Conservation (phyloP, 345 rosid genomes). For the Schrenkiella parvula region DNA sequence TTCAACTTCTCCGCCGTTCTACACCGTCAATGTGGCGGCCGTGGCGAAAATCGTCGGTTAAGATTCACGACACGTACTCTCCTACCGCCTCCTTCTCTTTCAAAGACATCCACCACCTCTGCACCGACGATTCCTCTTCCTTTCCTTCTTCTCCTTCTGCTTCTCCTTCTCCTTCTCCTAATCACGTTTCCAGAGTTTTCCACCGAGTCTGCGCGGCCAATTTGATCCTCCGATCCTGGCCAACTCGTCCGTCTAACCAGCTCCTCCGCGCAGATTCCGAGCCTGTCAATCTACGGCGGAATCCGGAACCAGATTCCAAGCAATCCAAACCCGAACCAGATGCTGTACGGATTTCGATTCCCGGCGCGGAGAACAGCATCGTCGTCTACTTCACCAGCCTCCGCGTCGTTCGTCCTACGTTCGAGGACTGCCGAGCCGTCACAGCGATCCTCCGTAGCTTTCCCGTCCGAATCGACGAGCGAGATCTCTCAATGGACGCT, state of each 20-base stretch:
- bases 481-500: conserved; percentile 85
- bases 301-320: conserved; percentile 10
- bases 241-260: conserved; percentile 22
- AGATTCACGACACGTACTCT: conserved; percentile 38
- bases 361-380: conserved; percentile 54
- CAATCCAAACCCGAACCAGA: conserved; percentile 25
- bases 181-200: conserved; percentile 40
- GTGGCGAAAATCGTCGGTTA: conserved; percentile 61
- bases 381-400: conserved; percentile 84
- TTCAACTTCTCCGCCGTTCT: conserved; percentile 9
- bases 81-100: conserved; percentile 52
- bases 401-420: conserved; percentile 74
- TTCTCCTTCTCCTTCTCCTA: conserved; percentile 16
- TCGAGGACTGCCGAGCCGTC: conserved; percentile 66
- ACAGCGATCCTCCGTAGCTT: conserved; percentile 61
- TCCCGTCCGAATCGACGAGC: conserved; percentile 68
- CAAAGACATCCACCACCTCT: conserved; percentile 64
- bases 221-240: conserved; percentile 49
- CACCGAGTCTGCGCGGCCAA: conserved; percentile 56
- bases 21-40: conserved; percentile 86
- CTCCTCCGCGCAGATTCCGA: conserved; percentile 21
- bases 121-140: conserved; percentile 41
- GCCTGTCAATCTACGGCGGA: neutral
- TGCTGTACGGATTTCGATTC: conserved; percentile 29
- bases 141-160: conserved; percentile 14